Evolutionary conservation across 1,284 basidiomycete species (phyloP).

Genomic region (Malassezia sp.): DNA sequence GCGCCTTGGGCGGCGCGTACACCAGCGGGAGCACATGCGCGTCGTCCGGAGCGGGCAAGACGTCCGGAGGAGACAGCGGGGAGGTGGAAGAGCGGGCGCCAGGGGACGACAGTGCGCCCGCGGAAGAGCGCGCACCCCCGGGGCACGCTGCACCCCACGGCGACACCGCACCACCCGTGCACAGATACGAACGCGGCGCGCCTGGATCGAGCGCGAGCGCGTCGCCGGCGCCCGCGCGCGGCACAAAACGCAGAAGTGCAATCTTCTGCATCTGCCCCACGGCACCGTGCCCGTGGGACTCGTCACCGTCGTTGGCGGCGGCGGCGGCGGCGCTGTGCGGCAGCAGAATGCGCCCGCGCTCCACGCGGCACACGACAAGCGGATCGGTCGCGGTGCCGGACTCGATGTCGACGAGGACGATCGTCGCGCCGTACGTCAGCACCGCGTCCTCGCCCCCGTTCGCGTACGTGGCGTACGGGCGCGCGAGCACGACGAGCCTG

Average conservation of each 20-base stretch:
- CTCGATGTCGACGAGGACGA: slow-evolving; percentile 69
- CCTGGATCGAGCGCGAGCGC: slow-evolving; percentile 1
- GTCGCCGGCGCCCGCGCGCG: slow-evolving; percentile 3
- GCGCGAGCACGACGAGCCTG: slow-evolving; percentile 58
- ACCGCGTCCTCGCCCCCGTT: slow-evolving; percentile 25
- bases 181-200: slow-evolving; percentile 10
- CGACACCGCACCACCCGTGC: slow-evolving; percentile 5
- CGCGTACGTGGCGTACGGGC: slow-evolving; percentile 31
- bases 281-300: slow-evolving; percentile 56
- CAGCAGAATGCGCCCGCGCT: slow-evolving; percentile 60
- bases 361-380: slow-evolving; percentile 78
- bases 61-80: too few species aligned
- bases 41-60: background rate
- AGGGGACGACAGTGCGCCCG: too few species aligned
- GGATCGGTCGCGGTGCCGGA: slow-evolving; percentile 76
- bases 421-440: slow-evolving; percentile 80
- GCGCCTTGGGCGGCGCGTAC: slow-evolving; percentile 2
- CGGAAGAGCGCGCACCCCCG: background rate
- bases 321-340: slow-evolving; percentile 22
- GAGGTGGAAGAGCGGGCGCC: too few species aligned
- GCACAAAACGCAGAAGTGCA: slow-evolving; percentile 63
- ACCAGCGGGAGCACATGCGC: slow-evolving; percentile 8
- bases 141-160: too few species aligned
- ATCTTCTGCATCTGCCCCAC: slow-evolving; percentile 95
- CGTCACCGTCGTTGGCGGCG: slow-evolving; percentile 16